phyloP scores from a whole-genome alignment of 176 grass and related monocot genomes.

The Poa pratensis region DNA sequence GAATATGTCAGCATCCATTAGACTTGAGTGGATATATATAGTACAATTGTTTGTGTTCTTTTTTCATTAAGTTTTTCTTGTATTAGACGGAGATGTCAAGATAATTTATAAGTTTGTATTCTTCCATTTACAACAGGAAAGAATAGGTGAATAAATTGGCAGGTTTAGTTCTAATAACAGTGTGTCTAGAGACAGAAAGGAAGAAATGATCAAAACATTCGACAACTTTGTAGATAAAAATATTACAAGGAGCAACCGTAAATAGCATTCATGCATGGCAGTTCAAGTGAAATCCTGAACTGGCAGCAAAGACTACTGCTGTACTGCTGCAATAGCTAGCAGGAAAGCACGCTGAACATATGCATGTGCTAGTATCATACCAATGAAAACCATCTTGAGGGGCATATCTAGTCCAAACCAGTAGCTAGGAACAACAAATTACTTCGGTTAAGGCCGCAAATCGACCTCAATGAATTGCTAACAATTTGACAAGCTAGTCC shows the following conservation, averaged over 20 bases:
- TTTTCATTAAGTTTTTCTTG: slow-evolving; percentile 2
- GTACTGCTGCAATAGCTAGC: background rate
- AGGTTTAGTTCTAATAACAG: background rate
- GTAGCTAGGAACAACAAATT: background rate
- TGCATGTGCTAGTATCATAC: background rate
- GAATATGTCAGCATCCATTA: slow-evolving; percentile 19
- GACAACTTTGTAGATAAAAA: slow-evolving; percentile 30
- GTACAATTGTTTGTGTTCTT: background rate
- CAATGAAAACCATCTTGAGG: background rate
- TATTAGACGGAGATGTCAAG: slow-evolving; percentile 15
- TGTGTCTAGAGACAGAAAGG: background rate
- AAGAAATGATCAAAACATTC: slow-evolving; percentile 24
- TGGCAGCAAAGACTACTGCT: background rate
- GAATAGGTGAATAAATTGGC: background rate
- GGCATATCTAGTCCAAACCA: background rate
- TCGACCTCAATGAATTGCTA: background rate
- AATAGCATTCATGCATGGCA: slow-evolving; percentile 25
- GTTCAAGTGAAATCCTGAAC: slow-evolving; percentile 19
- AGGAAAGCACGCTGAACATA: slow-evolving; percentile 8
- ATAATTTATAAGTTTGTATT: slow-evolving; percentile 2
- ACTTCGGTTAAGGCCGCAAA: background rate
- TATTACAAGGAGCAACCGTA: slow-evolving; percentile 1
- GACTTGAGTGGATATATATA: slow-evolving; percentile 32
- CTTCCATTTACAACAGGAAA: slow-evolving; percentile 30
- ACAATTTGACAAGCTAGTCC: background rate